phyloP scores from a whole-genome alignment of 73 alveolate species.

The Tetrahymena malaccensis region DNA sequence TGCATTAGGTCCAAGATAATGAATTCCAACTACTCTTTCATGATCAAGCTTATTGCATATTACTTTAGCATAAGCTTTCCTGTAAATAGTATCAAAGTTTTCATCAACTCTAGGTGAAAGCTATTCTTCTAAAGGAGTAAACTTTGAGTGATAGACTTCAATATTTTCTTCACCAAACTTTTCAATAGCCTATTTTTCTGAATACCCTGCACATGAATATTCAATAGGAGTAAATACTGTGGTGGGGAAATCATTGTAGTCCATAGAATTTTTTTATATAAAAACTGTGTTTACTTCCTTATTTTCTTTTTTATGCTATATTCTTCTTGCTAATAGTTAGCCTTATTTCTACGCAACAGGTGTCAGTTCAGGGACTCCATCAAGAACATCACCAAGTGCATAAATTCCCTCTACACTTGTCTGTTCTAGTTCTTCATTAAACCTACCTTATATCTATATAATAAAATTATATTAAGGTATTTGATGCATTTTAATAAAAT shows the following conservation, averaged over 20 bases:
- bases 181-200: constrained; percentile 74
- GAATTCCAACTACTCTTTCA: constrained; percentile 80
- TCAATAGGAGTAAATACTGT: constrained; percentile 81
- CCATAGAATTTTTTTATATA: constrained; percentile 40
- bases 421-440: constrained; percentile 43
- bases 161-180: constrained; percentile 75
- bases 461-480: not conserved
- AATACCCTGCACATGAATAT: constrained; percentile 78
- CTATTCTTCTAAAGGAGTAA: constrained; percentile 69
- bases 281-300: not conserved
- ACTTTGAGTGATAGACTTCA: constrained; percentile 81
- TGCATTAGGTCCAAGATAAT: constrained; percentile 78
- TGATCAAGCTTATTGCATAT: constrained; percentile 53
- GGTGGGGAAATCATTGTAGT: constrained; percentile 78
- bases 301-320: constrained; percentile 5
- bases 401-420: constrained; percentile 48
- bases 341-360: constrained; percentile 68
- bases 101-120: constrained; percentile 13
- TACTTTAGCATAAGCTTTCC: constrained; percentile 64
- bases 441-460: not conserved
- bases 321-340: constrained; percentile 57
- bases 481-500: constrained; percentile 37
- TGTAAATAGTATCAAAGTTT: constrained; percentile 15
- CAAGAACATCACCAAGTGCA: constrained; percentile 64
- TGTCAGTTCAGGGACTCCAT: constrained; percentile 64